Evolutionary conservation across 2,329 filamentous ascomycete species (phyloP).

Genomic region (Botryosphaeria dothidea): DNA sequence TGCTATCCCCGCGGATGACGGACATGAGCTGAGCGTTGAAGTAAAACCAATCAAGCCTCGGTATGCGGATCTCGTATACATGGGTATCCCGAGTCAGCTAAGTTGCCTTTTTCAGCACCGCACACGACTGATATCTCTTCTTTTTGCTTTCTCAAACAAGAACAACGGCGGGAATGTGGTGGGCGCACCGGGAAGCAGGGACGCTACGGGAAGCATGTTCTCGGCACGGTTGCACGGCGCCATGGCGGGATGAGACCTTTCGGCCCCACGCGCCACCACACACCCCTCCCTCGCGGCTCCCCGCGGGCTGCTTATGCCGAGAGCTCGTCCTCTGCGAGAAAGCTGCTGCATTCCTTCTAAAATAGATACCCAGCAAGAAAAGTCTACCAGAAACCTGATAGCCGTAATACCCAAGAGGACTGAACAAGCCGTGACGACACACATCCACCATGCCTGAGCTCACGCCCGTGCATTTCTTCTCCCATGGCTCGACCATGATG

Average conservation of each 20-base stretch:
- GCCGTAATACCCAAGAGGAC: neutral
- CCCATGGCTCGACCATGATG: constrained; percentile 74
- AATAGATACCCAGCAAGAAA: neutral
- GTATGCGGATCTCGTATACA: no score
- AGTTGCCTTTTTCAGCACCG: no score
- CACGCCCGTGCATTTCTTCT: constrained; percentile 67
- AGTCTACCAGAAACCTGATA: neutral
- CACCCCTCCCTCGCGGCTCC: neutral
- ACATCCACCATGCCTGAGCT: constrained; percentile 17
- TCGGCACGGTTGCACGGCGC: neutral
- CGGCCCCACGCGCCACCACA: neutral
- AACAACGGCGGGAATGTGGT: neutral
- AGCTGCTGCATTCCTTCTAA: neutral
- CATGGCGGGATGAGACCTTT: neutral
- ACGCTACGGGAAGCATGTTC: neutral
- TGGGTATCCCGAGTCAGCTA: no score
- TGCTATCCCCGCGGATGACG: neutral
- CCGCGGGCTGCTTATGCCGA: neutral
- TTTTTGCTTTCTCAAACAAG: no score
- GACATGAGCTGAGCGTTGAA: neutral
- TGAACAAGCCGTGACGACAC: neutral
- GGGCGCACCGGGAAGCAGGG: neutral
- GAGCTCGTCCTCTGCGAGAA: neutral
- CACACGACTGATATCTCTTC: no score
- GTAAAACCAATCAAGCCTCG: no score